Base-by-base conservation (phyloP, 169 alveolate genomes). In the Cytauxzoon felis region DNA sequence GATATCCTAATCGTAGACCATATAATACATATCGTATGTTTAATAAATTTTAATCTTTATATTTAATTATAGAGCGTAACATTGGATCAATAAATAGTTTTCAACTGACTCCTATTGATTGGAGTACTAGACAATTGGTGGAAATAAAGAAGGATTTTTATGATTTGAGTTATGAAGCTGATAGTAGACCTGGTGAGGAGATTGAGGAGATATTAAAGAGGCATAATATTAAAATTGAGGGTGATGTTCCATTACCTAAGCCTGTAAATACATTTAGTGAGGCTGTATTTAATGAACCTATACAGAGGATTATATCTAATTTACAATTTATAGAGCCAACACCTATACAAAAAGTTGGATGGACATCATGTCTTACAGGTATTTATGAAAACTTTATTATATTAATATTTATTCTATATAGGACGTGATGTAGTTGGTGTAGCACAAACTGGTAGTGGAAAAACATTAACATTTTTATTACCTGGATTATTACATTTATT, bases 381-480 rank as follows among this genome's bases (percentile, higher is more conserved):
- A 30, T 1, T 45, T 34, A 56, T 36, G 45, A 52, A 3, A 41
- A 6, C 2, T 16, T 19, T 0, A 53, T 5, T 5, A n/a, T 1
- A 27, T 8, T 23, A 16, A 5, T 11, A 13, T n/a, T 19, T 11
- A 13, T 19, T 18, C 5, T 38, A 88, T 3, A 59, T 91, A 18
- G 98, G 98, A 27, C 87, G 94, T 47, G 98, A 95, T 68, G 84
- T 94, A 75, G 92, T 95, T 32, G 99, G 98, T 19, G 94, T 94
- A 43, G 94, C 98, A 4, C 95, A 95, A 71, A 95, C 99, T 2
- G 99, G 98, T 7, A 88, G 96, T 50, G 99, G 99, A 11, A 95
- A 95, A 82, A 95, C 99, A 23, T 58, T 93, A 59, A 95, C 98
- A 21, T 95, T 88, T 71, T 70, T 93, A 72, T 78, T 93, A 8